Base-by-base conservation (phyloP, 139 green algal genomes). In the Micromonas pusilla region DNA sequence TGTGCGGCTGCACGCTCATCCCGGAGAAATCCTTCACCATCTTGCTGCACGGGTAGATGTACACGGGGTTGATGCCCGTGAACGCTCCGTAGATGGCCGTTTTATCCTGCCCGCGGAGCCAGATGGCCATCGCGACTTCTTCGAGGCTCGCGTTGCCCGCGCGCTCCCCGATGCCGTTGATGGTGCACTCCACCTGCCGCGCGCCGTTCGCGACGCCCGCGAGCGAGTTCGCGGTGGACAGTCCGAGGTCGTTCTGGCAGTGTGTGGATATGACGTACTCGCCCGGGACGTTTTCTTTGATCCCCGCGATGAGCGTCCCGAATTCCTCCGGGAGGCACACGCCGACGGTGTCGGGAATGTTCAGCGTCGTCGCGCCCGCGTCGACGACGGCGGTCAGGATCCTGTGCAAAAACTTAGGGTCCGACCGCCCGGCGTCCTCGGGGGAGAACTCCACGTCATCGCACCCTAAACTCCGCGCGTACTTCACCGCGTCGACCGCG, bases 131-230 rank as follows among this genome's bases (percentile, higher is more conserved):
- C 5, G 93, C 91, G 1, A 98, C 84, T 87, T 99, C 95, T 83
- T 99, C 95, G 80, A 98, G 78, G 0, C 88, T 96, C 0, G 95
- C 93, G 81, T 99, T 99, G 36, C 95, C 95, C 28, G 95, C 95
- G 0, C 95, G 85, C 88, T 99, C 95, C 5, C 95, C 95, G 68
- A 99, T 99, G 83, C 95, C 95, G 83, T 99, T 99, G 85, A 99
- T 97, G 26, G 95, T 99, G 83, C 92, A 97, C 89, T 99, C 95
- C 25, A 98, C 87, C 86, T 96, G 92, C 0, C 91, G 78, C 31
- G 91, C 90, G 34, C 89, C 90, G 52, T 66, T 71, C 16, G 66
- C 30, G 36, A 77, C 37, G 62, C 81, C 79, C 20, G 91, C 91
- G 26, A 99, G 88, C 28, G 84, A 91, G 90, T 98, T 99, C 78